phyloP scores from a whole-genome alignment of 2,329 filamentous ascomycete species.

The Paecilomyces fulvus region DNA sequence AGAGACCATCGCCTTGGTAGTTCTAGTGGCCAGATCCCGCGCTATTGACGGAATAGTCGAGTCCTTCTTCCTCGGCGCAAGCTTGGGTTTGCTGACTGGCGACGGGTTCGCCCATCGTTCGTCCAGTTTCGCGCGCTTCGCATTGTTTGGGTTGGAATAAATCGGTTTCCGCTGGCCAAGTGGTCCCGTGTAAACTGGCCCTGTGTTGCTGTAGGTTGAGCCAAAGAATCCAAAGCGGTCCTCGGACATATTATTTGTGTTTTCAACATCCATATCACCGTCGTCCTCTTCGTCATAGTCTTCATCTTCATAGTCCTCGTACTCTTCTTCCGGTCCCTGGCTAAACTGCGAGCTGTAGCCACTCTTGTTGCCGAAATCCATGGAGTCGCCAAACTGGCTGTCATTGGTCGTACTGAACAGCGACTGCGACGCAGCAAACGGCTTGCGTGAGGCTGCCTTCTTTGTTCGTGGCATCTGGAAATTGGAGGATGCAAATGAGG shows the following conservation, averaged over 20 bases:
- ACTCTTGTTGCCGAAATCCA: conserved; percentile 17
- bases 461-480: conserved; percentile 21
- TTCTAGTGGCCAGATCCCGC: conserved; percentile 55
- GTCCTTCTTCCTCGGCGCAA: conserved; percentile 39
- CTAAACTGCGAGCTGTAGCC: conserved; percentile 16
- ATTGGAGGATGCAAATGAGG: conserved; percentile 27
- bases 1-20: conserved; percentile 50
- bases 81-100: conserved; percentile 23
- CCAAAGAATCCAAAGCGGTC: conserved; percentile 23
- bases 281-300: conserved; percentile 33
- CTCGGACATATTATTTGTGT: conserved; percentile 7
- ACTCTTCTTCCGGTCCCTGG: conserved; percentile 25
- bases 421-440: conserved; percentile 17
- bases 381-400: conserved; percentile 17
- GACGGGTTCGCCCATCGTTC: conserved; percentile 29
- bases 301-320: conserved; percentile 32
- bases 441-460: conserved; percentile 14
- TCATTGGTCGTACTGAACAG: conserved; percentile 20
- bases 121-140: conserved; percentile 35
- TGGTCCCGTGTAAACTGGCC: conserved; percentile 8
- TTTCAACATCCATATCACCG: conserved; percentile 19
- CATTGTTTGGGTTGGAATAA: conserved; percentile 35
- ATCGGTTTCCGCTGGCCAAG: conserved; percentile 25
- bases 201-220: conserved; percentile 20
- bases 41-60: conserved; percentile 64